Conservation (phyloP, 805 yeast genomes). For the Ogataea chonburiensis region DNA sequence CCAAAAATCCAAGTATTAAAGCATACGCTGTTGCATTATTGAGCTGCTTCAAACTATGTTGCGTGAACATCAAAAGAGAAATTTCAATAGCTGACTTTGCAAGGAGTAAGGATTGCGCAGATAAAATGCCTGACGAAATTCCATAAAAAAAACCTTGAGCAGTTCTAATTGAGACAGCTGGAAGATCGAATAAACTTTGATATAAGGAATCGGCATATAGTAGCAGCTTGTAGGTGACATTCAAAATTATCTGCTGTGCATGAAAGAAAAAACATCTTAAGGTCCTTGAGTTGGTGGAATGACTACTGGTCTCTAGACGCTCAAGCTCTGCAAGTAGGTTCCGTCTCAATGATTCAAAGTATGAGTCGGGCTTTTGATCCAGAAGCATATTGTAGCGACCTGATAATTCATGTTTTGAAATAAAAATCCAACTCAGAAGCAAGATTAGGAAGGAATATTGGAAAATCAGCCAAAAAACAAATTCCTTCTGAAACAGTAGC, state of each 20-base stretch:
- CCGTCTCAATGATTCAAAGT: no score
- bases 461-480: constrained; percentile 55
- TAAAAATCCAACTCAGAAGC: constrained; percentile 32
- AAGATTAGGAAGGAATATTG: constrained; percentile 34
- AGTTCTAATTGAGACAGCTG: constrained; percentile 25
- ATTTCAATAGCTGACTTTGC: constrained; percentile 85
- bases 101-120: constrained; percentile 81
- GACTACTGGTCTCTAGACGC: no score
- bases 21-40: constrained; percentile 44
- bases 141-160: constrained; percentile 66
- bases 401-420: constrained; percentile 17
- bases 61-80: constrained; percentile 44
- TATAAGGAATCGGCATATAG: no score
- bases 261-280: no score
- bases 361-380: no score
- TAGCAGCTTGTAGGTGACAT: no score
- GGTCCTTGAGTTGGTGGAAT: no score
- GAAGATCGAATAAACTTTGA: constrained; percentile 12
- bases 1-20: constrained; percentile 52
- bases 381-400: no score
- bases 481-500: constrained; percentile 43
- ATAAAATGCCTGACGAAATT: constrained; percentile 66
- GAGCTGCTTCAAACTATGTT: constrained; percentile 32
- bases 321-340: no score
- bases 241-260: no score